These are phyloP conservation scores for Pythium aristosporum DNA, from an alignment of 352 stramenopile genomes.

Conservation along the genomic window DNA sequence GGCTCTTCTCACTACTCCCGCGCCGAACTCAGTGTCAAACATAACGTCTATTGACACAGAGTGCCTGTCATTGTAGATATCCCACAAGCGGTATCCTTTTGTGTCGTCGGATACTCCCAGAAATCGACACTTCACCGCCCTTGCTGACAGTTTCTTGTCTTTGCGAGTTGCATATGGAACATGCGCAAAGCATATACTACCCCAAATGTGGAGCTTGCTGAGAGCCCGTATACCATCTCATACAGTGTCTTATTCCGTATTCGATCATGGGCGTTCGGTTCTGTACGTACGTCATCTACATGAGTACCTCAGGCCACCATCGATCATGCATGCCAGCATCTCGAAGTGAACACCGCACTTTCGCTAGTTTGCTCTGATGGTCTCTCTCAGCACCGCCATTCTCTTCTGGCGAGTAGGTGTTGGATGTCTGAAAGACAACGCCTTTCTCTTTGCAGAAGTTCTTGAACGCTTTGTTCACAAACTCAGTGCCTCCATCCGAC, in stretches of 20 bases:
- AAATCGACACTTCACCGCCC: conserved; percentile 11
- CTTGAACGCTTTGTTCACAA: conserved; percentile 4
- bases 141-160: conserved; percentile 9
- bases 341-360: conserved; percentile 4
- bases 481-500: conserved; percentile 4
- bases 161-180: conserved; percentile 13
- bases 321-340: conserved; percentile 1
- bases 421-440: conserved; percentile 20
- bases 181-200: conserved; percentile 10
- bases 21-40: too few relatives aligned
- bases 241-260: conserved; percentile 8
- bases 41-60: too few relatives aligned
- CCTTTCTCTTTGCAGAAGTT: conserved; percentile 12
- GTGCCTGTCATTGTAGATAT: background rate
- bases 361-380: conserved; percentile 1
- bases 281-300: background rate
- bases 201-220: conserved; percentile 9
- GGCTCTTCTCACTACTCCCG: too few relatives aligned
- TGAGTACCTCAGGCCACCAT: conserved; percentile 9
- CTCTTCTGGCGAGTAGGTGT: conserved; percentile 12
- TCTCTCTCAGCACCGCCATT: conserved; percentile 12
- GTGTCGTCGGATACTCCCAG: conserved; percentile 3
- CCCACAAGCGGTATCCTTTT: conserved; percentile 5
- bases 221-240: background rate
- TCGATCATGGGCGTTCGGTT: conserved; percentile 2